Evolutionary conservation across 768 basidiomycete species (phyloP), one percentile per base, ranked within the genome.

Genomic region (Pulveroboletus ravenelii): DNA sequence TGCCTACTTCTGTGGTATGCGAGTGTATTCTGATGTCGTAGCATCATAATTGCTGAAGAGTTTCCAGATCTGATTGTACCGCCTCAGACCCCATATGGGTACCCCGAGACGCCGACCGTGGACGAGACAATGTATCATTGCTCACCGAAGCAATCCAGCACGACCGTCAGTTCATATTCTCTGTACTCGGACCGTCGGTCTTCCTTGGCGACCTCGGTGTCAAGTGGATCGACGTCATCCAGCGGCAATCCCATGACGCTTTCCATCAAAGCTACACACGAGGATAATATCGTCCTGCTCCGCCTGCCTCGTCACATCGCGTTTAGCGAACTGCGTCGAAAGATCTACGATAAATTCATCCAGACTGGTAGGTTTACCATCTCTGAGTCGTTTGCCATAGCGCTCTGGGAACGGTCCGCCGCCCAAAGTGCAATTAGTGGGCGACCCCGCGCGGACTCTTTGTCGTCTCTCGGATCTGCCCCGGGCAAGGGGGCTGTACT

Each of bases 311-410:
- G 73, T 53, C 67, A 72, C 37, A 71, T 73, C 51, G 39, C 74
- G n/a, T 76, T 82, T 48, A 58, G 65, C 15, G 80, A 81, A 40
- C 58, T 89, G 14, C 82, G 82, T 51, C 69, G 70, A 45, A 76
- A 78, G 42, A 69, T 90, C 23, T 77, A 78, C 53, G 78, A 83
- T 48, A 88, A 87, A 59, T 83, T 89, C 60, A 74, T 77, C n/a
- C 72, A 74, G 20, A 78, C 82, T 58, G 84, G 82, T 63, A 76
- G 75, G 42, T 56, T 82, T 38, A 70, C 74, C 12, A 76, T 88
- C 20, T 74, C 74, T 0, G 69, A 74, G 7, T 66, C 72, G 1
- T 89, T 89, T 61, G 74, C 72, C 8, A 66, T 89, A 30, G 79
- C 78, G 17, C 76, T 81, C 56, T 60, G 78, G 41, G 72, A 79